Evolutionary conservation across 2,329 filamentous ascomycete species (phyloP).

Genomic region (Colletotrichum phormii): DNA sequence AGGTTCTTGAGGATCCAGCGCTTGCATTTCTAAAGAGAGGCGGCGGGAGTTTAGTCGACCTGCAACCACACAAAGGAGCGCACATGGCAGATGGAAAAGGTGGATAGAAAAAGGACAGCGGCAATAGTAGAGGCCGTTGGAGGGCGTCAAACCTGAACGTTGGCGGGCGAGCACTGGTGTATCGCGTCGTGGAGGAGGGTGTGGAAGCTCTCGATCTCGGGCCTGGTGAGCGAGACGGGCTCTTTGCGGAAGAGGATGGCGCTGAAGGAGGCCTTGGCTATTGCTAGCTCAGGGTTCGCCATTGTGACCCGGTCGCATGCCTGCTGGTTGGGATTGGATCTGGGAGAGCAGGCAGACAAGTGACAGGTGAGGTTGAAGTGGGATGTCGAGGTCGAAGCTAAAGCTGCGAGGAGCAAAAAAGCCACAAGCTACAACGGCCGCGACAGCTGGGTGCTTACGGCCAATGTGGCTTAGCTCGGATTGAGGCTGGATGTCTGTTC

Average conservation of each 20-base stretch:
- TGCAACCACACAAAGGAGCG: slow-evolving; percentile 16
- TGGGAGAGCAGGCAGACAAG: not conserved
- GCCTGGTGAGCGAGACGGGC: slow-evolving; percentile 74
- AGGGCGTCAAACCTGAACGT: slow-evolving; percentile 84
- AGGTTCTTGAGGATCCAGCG: slow-evolving; percentile 83
- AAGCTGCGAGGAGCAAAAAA: not conserved
- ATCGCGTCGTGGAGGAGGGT: slow-evolving; percentile 72
- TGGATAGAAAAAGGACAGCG: slow-evolving; percentile 36
- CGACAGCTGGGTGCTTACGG: slow-evolving; percentile 4
- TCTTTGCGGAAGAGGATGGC: slow-evolving; percentile 80
- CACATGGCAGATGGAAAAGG: not conserved
- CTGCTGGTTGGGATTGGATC: not conserved
- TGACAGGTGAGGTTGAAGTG: not conserved
- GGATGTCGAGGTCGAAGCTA: slow-evolving; percentile 6
- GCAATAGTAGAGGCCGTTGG: slow-evolving; percentile 40
- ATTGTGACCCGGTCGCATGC: slow-evolving; percentile 51
- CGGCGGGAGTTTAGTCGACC: slow-evolving; percentile 50
- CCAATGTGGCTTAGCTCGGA: not conserved
- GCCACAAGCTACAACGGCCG: not conserved
- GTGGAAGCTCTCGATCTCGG: slow-evolving; percentile 78
- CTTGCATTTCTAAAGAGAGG: slow-evolving; percentile 80
- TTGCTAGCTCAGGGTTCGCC: slow-evolving; percentile 78
- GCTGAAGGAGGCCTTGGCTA: slow-evolving; percentile 83
- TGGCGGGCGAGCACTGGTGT: slow-evolving; percentile 79
- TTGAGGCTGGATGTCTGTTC: not conserved